phyloP scores from a whole-genome alignment of 1,284 basidiomycete species.

The Polyporus tsugae region DNA sequence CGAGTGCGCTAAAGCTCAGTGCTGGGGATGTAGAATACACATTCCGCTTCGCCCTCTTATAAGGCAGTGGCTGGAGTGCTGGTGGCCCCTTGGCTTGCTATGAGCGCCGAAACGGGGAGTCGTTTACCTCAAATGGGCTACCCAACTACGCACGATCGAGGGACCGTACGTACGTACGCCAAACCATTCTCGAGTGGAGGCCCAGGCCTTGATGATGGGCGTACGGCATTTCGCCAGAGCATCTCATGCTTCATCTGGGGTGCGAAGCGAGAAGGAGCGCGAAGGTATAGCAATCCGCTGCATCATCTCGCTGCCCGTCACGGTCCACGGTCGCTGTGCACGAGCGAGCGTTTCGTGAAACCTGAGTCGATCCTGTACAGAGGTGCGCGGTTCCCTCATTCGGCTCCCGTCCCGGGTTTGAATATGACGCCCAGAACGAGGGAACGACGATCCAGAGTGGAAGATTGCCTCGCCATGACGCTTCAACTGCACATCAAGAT shows the following conservation, averaged over 20 bases:
- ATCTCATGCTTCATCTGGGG: conserved; percentile 24
- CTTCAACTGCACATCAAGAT: conserved; percentile 18
- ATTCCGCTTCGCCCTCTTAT: conserved; percentile 13
- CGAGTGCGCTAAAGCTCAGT: not conserved
- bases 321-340: conserved; percentile 2
- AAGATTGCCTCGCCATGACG: conserved; percentile 18
- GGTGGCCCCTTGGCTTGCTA: conserved; percentile 14
- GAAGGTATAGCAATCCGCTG: conserved; percentile 16
- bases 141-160: conserved; percentile 21
- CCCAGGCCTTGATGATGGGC: conserved; percentile 21
- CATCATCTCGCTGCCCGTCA: conserved; percentile 18
- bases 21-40: conserved; percentile 11
- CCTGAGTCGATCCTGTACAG: conserved; percentile 9
- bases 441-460: conserved; percentile 23
- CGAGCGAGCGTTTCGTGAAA: not conserved
- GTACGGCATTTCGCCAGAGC: conserved; percentile 13
- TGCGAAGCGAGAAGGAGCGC: conserved; percentile 16
- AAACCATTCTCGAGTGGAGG: conserved; percentile 14
- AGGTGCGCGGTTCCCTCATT: conserved; percentile 3
- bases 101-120: conserved; percentile 9
- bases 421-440: conserved; percentile 18
- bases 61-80: conserved; percentile 13
- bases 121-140: conserved; percentile 20
- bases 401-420: conserved; percentile 21
- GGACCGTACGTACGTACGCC: conserved; percentile 21